Base-by-base conservation (phyloP, 2,329 filamentous ascomycete genomes). In the Aspergillus viridinutans region DNA sequence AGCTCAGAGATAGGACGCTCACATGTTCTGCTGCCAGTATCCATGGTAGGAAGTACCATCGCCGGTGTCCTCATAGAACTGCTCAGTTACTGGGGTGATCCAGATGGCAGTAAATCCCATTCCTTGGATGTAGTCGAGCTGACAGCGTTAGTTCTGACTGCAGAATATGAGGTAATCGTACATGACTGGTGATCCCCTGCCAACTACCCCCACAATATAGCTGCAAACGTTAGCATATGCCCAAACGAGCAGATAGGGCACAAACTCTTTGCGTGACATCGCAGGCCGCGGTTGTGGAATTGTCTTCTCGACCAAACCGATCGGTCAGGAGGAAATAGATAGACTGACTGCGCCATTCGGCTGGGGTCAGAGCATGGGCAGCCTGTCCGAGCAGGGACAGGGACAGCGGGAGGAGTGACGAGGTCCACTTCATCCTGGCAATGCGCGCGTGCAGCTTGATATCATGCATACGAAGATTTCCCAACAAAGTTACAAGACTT, bases 1-100 rank as follows among this genome's bases (percentile, higher is more conserved):
- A n/a, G n/a, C n/a, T n/a, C n/a, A n/a, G n/a, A n/a, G n/a, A n/a
- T n/a, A n/a, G n/a, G n/a, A n/a, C n/a, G n/a, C n/a, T 53, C 54
- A 70, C 66, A 80, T 70, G 50, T 81, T 71, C 60, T 80, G 74
- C 20, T 78, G 77, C 74, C 76, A 80, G 63, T 79, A 80, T 10
- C 78, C 78, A 61, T 80, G 77, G 58, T 80, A 80, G 17, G 75
- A 68, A 21, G 68, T 68, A 20, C 73, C 72, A 50, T 74, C 70
- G 45, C 71, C 68, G 61, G 72, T 71, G 8, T 66, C 57, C 5
- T 62, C 61, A 3, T 66, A 51, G 3, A 76, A 59, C 29, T 78
- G 70, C 54, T 68, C 64, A n/a, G 73, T 74, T 2, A 78, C 68
- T 2, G 75, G 75, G 1, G 74, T 75, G 43, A 78, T 78, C 77